Evolutionary conservation across 2,329 filamentous ascomycete species (phyloP).

Genomic region (Colletotrichum sp.): DNA sequence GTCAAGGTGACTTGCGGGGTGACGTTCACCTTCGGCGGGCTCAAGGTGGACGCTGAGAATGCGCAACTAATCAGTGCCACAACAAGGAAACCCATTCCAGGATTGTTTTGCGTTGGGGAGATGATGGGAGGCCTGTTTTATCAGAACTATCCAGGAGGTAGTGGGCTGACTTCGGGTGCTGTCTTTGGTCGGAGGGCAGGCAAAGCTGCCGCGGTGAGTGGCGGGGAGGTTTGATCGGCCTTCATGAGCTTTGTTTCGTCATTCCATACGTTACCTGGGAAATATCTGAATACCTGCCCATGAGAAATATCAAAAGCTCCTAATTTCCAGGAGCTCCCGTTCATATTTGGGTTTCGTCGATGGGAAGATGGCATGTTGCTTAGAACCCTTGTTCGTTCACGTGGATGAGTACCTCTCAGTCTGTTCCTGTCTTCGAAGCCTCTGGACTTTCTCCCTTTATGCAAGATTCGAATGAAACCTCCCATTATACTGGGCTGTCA

Average conservation of each 20-base stretch:
- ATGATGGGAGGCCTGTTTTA: constrained; percentile 71
- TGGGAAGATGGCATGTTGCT: too few relatives aligned
- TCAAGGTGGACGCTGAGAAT: constrained; percentile 60
- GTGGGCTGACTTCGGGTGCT: constrained; percentile 63
- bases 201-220: neutral
- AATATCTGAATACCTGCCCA: rapidly evolving
- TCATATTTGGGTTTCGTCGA: too few relatives aligned
- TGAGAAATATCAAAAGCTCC: rapidly evolving
- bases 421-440: too few relatives aligned
- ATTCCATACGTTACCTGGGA: neutral
- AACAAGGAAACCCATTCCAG: constrained; percentile 51
- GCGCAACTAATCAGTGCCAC: constrained; percentile 54
- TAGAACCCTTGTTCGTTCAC: too few relatives aligned
- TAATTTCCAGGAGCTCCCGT: too few relatives aligned
- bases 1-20: constrained; percentile 70
- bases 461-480: neutral
- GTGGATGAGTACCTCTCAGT: too few relatives aligned
- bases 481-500: too few relatives aligned
- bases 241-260: neutral
- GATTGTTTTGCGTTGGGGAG: constrained; percentile 67
- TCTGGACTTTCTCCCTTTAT: rapidly evolving
- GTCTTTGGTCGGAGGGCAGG: constrained; percentile 54
- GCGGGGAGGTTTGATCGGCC: neutral
- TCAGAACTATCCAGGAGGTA: constrained; percentile 68
- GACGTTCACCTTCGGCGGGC: constrained; percentile 72